phyloP scores from a whole-genome alignment of 1,284 basidiomycete species.

The Microbotryum silenes-acaulis region DNA sequence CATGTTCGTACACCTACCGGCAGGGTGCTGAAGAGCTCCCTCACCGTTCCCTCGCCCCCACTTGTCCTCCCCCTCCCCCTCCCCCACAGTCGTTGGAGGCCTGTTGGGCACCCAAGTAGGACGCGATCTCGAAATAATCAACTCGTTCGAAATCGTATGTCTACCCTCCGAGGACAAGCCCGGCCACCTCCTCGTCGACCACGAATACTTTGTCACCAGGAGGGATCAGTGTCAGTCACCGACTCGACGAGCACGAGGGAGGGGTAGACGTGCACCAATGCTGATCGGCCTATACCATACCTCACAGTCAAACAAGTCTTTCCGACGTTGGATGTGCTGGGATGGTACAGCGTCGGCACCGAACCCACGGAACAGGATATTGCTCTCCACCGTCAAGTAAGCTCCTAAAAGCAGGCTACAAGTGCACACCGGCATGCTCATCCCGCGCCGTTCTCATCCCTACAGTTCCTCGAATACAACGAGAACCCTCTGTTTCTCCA shows the following conservation, averaged over 20 bases:
- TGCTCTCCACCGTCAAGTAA: constrained; percentile 73
- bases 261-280: neutral
- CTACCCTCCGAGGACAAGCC: constrained; percentile 39
- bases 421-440: constrained; percentile 53
- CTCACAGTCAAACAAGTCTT: constrained; percentile 89
- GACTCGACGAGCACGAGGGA: neutral
- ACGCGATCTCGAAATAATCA: constrained; percentile 90
- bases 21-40: neutral
- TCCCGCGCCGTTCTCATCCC: constrained; percentile 40
- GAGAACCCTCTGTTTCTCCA: constrained; percentile 48
- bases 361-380: constrained; percentile 66
- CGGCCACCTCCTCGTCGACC: constrained; percentile 53
- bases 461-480: constrained; percentile 48
- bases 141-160: constrained; percentile 82
- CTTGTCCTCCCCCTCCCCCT: neutral
- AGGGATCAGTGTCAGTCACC: constrained; percentile 73
- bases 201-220: constrained; percentile 70
- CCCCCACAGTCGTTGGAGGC: constrained; percentile 68
- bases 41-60: neutral
- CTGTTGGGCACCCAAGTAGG: constrained; percentile 90
- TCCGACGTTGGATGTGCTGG: constrained; percentile 88
- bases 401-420: constrained; percentile 37
- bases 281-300: neutral
- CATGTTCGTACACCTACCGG: neutral
- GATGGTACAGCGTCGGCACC: constrained; percentile 85